Percentiles rank a stretch among this genome's conserved stretches.
phyloP scores from a whole-genome alignment of 1,139 yeast species.

The Geotrichum histeridarum region DNA sequence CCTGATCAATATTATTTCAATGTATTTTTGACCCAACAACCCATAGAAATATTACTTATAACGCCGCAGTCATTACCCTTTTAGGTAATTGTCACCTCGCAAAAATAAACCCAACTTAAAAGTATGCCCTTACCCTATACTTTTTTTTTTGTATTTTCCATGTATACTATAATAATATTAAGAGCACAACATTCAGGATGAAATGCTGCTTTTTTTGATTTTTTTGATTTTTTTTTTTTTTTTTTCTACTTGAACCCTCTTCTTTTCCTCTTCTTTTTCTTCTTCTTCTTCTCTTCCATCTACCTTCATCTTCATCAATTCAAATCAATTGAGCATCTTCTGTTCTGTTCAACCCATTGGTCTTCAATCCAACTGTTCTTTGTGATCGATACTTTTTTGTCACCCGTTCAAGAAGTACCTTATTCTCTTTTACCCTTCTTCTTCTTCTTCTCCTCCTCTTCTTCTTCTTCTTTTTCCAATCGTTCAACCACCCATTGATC shows the following conservation, averaged over 20 bases:
- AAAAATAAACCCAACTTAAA: too few species aligned
- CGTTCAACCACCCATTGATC: not conserved
- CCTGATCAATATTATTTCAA: too few species aligned
- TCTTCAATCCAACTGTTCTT: not conserved
- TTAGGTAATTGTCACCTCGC: too few species aligned
- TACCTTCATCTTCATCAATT: not conserved
- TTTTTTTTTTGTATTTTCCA: too few species aligned
- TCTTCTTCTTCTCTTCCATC: not conserved
- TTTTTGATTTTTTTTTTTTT: not conserved
- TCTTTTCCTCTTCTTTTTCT: not conserved
- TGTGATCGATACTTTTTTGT: not conserved
- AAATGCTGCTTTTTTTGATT: not conserved
- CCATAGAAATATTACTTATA: too few species aligned
- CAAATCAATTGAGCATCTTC: not conserved
- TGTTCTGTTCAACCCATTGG: not conserved
- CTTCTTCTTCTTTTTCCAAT: not conserved
- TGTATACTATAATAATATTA: too few species aligned
- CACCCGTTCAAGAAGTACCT: not conserved
- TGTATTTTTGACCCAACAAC: too few species aligned
- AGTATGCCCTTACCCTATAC: too few species aligned
- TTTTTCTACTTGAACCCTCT: not conserved
- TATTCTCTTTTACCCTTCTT: not conserved
- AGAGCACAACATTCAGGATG: not conserved
- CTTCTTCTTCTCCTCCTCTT: too few species aligned
- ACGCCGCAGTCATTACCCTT: too few species aligned